Evolutionary conservation across 2,329 filamentous ascomycete genomes (phyloP), one percentile per base, ranked within the genome.

Genomic region (Fusarium sulawesiense): DNA sequence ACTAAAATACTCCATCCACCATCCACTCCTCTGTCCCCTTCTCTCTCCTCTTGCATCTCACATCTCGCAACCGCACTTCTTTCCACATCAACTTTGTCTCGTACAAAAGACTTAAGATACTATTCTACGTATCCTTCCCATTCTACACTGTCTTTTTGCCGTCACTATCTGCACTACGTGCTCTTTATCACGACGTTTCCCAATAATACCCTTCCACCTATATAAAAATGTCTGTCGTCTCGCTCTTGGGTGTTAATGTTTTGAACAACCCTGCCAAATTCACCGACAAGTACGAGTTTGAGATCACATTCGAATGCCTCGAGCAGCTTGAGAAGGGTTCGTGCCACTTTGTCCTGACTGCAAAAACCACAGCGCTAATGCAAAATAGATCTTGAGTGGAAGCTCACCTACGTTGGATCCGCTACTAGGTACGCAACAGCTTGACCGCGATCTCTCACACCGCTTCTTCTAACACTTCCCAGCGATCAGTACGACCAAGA

Each of bases 251-350:
- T 78, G 96, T 99, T 77, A 93, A 96, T 82, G 93, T 99, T 75
- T 87, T 94, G 80, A 98, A 99, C 88, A 99, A 99, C 85, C 96
- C 96, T 77, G 94, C 96, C 77, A 90, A 92, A 75, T 98, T 99
- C 84, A 92, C 90, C 76, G 92, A 95, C 80, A 90, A 93, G 57
- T 99, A 99, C 81, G 91, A 96, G 81, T 97, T 99, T 75, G 95
- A 99, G 83, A 98, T 99, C 80, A 99, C 96, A 20, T 99, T 99
- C 70, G 96, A 99, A 83, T 98, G 96, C 78, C 89, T 98, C 25
- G 96, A 99, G 84, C 89, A 92, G 74, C 88, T 99, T 41, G 93
- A 97, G 80, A 98, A 98, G 83, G 94, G 94, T 94, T 81, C 32
- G 81, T 70, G 44, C 29, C 20, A 40, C 41, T 60, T 20, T 9